Base-by-base conservation (phyloP, 495 filamentous ascomycete genomes). In the Halenospora varia region DNA sequence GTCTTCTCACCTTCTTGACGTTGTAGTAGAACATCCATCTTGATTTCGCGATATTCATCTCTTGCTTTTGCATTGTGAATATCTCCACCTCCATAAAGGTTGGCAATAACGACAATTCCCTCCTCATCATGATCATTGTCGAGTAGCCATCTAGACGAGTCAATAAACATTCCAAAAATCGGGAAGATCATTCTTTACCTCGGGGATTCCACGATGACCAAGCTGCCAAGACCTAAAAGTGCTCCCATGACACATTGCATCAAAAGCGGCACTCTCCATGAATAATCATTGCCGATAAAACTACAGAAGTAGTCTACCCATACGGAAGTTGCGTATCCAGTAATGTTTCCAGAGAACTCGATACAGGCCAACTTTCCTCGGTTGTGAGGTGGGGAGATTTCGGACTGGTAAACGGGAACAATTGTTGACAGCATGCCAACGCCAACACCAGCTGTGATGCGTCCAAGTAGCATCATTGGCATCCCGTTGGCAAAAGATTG, bases 261-360 rank as follows among this genome's bases (percentile, higher is more conserved):
- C 17, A 96, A 73, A 39, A 98, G 73, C 8, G 94, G 94, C 46
- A 97, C 55, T 11, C 94, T 88, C 94, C 95, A 98, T 4, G 94
- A 88, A 72, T 87, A 82, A 64, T 97, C 75, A 64, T 79, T 87
- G 49, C 88, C 64, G 66, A 98, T 97, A 69, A 81, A 97, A 54
- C 88, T 93, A 72, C 93, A 97, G 61, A 92, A 90, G 69, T 97
- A 98, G 73, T 97, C 94, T 0, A 97, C 92, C 94, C 94, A 98
- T 9, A 98, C 94, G 62, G 92, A 96, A 48, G 90, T 88, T 48
- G 91, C 89, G 71, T 98, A 98, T 22, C 94, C 94, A 61, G 87
- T 82, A 59, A 98, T 95, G 70, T 98, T 98, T 25, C 94, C 94
- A 0, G 95, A 90, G 66, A 98, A 98, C 69, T 97, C 95, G 57